Evolutionary conservation across 768 basidiomycete species (phyloP), one percentile per base, ranked within the genome.

Genomic region (Leccinum arenicola): DNA sequence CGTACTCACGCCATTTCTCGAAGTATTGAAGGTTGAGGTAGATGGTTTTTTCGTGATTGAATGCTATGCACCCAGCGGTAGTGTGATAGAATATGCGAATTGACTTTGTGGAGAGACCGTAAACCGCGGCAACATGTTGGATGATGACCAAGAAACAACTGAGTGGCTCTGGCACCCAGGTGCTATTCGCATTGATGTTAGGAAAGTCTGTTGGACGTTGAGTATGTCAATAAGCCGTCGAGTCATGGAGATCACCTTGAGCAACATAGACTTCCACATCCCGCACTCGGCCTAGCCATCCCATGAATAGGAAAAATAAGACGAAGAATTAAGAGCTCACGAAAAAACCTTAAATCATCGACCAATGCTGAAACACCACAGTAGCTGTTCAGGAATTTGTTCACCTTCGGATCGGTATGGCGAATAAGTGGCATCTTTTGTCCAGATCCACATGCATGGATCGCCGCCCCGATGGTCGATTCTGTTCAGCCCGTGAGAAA

Each of bases 11-110:
- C 90, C 91, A 93, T 52, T 84, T 81, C 66, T 89, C 81, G 64
- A 84, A 93, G 70, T 88, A 95, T 36, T 91, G 80, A n/a, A 93
- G 76, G 70, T 96, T 97, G 58, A 96, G 72, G 74, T 93, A 97
- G 14, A 98, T 78, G 54, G 85, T 88, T 2, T 89, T 91, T 54
- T 84, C 83, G 23, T 90, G 80, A 72, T 98, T 98, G 80, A 98
- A 98, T 1, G 94, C 96, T 57, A 97, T 95, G n/a, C 89, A 75
- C 2, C 85, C 93, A 12, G 76, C 73, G 3, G 78, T 66, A 21
- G 12, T 9, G 10, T 31, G 31, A 31, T 31, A 31, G 72, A 98
- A 98, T 10, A 98, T 82, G 65, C 93, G 90, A 51, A 95, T 67
- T 36, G 86, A 87, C 0, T 79, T 71, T n/a, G 84, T 70, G 1